Evolutionary conservation across 176 grass and related monocot genomes (phyloP).

Genomic region (Canna indica): DNA sequence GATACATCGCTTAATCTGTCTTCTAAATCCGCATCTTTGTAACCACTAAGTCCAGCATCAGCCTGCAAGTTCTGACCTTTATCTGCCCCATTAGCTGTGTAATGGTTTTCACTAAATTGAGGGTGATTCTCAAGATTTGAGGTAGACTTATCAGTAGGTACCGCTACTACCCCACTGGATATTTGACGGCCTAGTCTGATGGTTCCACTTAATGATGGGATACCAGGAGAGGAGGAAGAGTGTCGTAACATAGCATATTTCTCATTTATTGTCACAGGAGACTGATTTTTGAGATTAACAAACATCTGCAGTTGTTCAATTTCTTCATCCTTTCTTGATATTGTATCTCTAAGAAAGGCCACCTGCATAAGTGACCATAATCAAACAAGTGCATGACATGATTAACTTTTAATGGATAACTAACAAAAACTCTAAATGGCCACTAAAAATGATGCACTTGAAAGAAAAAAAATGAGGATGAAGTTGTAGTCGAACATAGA

Average conservation of each 20-base stretch:
- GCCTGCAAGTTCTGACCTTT: background rate
- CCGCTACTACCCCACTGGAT: slow-evolving; percentile 20
- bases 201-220: slow-evolving; percentile 21
- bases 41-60: slow-evolving; percentile 26
- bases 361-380: slow-evolving; percentile 40
- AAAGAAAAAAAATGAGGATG: no score
- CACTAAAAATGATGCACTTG: background rate
- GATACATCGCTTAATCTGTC: slow-evolving; percentile 53
- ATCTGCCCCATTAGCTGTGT: slow-evolving; percentile 23
- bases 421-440: background rate
- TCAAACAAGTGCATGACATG: background rate
- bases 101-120: slow-evolving; percentile 26
- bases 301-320: slow-evolving; percentile 66
- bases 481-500: background rate
- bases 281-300: slow-evolving; percentile 46
- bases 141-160: slow-evolving; percentile 11
- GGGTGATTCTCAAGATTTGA: slow-evolving; percentile 24
- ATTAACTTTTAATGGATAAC: slow-evolving; percentile 5
- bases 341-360: slow-evolving; percentile 74
- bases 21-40: slow-evolving; percentile 42
- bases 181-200: slow-evolving; percentile 31
- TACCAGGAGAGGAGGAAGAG: slow-evolving; percentile 30
- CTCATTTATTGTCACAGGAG: slow-evolving; percentile 28
- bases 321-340: slow-evolving; percentile 78
- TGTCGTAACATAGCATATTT: slow-evolving; percentile 31